phyloP scores from a whole-genome alignment of 2,329 filamentous ascomycete species.

The Ceratocystiopsis minuta region DNA sequence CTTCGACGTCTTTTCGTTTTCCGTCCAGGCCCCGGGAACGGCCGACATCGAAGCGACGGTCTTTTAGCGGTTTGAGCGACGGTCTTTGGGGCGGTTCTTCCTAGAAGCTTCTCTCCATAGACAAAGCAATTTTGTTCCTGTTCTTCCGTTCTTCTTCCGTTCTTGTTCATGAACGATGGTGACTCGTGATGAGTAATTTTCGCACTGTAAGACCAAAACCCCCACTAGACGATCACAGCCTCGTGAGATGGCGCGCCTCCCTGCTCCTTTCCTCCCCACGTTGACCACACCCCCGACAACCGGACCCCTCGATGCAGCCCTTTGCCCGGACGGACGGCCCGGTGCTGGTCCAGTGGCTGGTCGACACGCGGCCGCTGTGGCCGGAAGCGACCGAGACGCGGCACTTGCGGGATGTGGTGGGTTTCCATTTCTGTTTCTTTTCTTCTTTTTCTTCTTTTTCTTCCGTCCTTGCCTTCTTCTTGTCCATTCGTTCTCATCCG shows the following conservation, averaged over 20 bases:
- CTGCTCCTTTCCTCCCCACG: background rate
- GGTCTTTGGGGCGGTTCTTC: no score
- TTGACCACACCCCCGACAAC: no score
- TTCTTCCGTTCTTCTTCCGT: no score
- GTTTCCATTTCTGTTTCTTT: conserved; percentile 9
- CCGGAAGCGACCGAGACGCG: conserved; percentile 29
- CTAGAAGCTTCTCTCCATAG: no score
- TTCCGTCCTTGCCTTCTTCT: background rate
- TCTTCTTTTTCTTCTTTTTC: background rate
- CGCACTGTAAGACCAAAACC: no score
- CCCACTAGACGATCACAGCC: background rate
- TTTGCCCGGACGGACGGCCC: conserved; percentile 9
- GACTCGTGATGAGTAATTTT: no score
- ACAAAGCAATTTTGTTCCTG: no score
- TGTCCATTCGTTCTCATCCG: background rate
- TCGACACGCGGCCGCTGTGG: conserved; percentile 43
- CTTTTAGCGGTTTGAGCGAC: no score
- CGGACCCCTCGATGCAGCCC: conserved; percentile 1
- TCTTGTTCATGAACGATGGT: no score
- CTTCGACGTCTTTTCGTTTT: conserved; percentile 14
- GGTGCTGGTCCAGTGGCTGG: conserved; percentile 38
- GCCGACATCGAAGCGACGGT: no score
- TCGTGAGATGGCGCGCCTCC: background rate
- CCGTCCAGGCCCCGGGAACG: conserved; percentile 1
- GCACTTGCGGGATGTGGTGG: conserved; percentile 28